Percentiles rank a stretch among this genome's conserved stretches.
These are phyloP conservation scores for Withania somnifera DNA, from an alignment of 305 asterid species.

Conservation along the genomic window DNA sequence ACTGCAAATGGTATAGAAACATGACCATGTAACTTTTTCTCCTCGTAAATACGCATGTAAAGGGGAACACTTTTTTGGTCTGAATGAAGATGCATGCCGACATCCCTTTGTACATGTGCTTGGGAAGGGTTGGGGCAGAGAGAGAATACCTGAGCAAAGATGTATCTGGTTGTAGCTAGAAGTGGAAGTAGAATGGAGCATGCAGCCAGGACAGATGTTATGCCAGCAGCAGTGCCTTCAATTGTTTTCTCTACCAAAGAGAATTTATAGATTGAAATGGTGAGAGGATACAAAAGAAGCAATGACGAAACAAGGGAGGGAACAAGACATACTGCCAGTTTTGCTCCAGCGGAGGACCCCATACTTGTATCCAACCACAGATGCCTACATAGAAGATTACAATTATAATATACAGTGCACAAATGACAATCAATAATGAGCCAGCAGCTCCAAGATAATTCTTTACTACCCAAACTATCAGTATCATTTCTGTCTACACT, in stretches of 20 bases:
- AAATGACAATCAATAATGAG: not conserved
- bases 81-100: not conserved
- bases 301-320: not conserved
- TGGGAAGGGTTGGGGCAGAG: not conserved
- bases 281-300: not conserved
- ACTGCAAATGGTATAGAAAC: not conserved
- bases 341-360: constrained; percentile 98
- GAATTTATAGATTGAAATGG: constrained; percentile 6
- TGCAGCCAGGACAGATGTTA: constrained; percentile 79
- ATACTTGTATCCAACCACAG: constrained; percentile 93
- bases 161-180: constrained; percentile 72
- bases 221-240: constrained; percentile 99
- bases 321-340: constrained; percentile 56
- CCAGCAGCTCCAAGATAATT: not conserved
- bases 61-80: not conserved
- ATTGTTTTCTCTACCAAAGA: constrained; percentile 67
- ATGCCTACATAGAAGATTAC: constrained; percentile 42
- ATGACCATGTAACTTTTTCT: not conserved
- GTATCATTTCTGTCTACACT: not conserved
- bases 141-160: constrained; percentile 54
- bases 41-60: not conserved
- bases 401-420: not conserved
- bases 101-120: not conserved
- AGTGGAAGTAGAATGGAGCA: constrained; percentile 82
- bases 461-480: not conserved